Evolutionary conservation across 2,329 filamentous ascomycete genomes (phyloP), one percentile per base, ranked within the genome.

Genomic region (Endoconidiophora laricicola): DNA sequence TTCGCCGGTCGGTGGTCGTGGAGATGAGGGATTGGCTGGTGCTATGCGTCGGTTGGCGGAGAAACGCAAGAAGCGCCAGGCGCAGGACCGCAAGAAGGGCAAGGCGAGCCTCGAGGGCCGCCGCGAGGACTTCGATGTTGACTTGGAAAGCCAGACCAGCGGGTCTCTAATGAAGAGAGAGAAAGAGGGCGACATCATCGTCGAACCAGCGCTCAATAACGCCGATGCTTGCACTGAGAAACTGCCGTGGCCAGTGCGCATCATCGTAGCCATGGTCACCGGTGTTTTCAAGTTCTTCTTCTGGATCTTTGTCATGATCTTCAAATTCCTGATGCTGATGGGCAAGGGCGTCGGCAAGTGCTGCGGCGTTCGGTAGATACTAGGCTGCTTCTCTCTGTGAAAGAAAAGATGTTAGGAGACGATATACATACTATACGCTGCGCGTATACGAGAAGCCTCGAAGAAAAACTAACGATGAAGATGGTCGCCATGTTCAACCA

Each of bases 121-220:
- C 55, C 68, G 74, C 58, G 73, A 79, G 56, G 69, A 73, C 56
- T 73, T 79, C 52, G 78, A 76, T 60, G 63, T 80, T 37, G 78
- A 81, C 56, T 60, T 81, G 4, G 78, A 80, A 62, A 81, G 76
- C 58, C 78, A 81, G 61, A 65, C 67, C 5, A 69, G 67, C 48
- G 72, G 69, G 55, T 71, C 65, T 55, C 53, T 53, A 23, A 53
- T 46, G 14, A 57, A 57, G 58, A 29, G 26, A 29, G 61, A 69
- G 57, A 58, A 65, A 55, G 60, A 65, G 39, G 58, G 61, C 48
- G 65, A 65, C 22, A 24, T 42, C 20, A 6, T 29, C 26, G 26
- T 29, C 26, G 26, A 29, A 29, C 6, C 26, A 6, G 26, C 26
- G 26, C 5, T 29, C 5, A 10, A 46, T 18, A 29, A 46, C 14